Percentiles rank a stretch among this genome's conserved stretches.
These are phyloP conservation scores for Jackrogersella minutella DNA, from an alignment of 495 filamentous ascomycete species.

Conservation along the genomic window DNA sequence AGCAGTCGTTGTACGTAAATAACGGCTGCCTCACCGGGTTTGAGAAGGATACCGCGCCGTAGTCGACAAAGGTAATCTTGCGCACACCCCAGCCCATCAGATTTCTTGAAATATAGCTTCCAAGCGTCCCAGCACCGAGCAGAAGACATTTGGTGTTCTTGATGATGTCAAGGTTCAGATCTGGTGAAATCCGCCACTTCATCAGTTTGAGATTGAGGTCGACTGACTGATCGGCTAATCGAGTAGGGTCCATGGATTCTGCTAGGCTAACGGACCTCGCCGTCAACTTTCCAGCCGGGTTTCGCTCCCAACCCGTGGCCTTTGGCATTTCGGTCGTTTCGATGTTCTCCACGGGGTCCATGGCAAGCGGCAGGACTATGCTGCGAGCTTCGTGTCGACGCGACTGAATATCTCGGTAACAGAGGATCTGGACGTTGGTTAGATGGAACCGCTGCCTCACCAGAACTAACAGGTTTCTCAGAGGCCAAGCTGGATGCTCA, in stretches of 20 bases:
- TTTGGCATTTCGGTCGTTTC: conserved; percentile 71
- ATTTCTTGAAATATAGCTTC: conserved; percentile 89
- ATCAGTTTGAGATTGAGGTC: conserved; percentile 98
- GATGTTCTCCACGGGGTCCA: conserved; percentile 55
- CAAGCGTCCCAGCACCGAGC: conserved; percentile 93
- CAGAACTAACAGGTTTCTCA: conserved; percentile 87
- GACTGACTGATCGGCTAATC: conserved; percentile 92
- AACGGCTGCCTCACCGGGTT: conserved; percentile 96
- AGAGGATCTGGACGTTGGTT: conserved; percentile 80
- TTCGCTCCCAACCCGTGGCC: conserved; percentile 94
- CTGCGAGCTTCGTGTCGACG: conserved; percentile 80
- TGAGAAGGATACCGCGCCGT: conserved; percentile 93
- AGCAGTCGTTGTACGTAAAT: conserved; percentile 88
- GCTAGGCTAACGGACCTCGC: conserved; percentile 79
- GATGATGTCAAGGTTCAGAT: conserved; percentile 84
- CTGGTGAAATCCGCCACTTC: conserved; percentile 95
- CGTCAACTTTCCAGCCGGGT: conserved; percentile 74
- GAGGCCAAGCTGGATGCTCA: conserved; percentile 87
- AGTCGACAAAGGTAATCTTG: conserved; percentile 96
- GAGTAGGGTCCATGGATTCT: conserved; percentile 88
- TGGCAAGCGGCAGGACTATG: conserved; percentile 73
- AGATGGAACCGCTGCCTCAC: conserved; percentile 84
- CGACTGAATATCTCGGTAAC: conserved; percentile 83
- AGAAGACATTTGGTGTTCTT: conserved; percentile 91
- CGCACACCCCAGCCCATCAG: conserved; percentile 96